phyloP scores from a whole-genome alignment of 2,329 filamentous ascomycete species.

The Lecanicillium sp. region DNA sequence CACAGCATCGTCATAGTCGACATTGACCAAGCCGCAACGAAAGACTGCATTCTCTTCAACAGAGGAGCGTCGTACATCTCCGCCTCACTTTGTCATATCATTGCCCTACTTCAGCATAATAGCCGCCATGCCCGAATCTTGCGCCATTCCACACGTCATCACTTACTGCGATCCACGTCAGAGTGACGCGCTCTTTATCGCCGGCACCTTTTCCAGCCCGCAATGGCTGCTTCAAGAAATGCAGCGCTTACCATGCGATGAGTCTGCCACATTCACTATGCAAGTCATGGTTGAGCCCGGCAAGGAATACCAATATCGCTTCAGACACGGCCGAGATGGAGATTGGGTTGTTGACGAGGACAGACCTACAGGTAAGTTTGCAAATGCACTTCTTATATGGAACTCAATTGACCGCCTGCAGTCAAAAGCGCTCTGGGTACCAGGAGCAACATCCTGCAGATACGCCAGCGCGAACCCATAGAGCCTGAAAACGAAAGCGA shows the following conservation, averaged over 20 bases:
- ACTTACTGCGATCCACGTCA: conserved; percentile 24
- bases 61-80: neutral
- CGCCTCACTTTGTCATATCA: too few relatives aligned
- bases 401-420: neutral
- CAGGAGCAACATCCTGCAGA: conserved; percentile 4
- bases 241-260: conserved; percentile 43
- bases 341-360: conserved; percentile 66
- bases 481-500: conserved; percentile 17
- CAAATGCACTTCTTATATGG: neutral
- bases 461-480: conserved; percentile 11
- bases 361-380: conserved; percentile 48
- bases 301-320: conserved; percentile 67
- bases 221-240: conserved; percentile 65
- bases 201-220: conserved; percentile 61
- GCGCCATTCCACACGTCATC: conserved; percentile 1
- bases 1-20: conserved; percentile 3
- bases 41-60: neutral
- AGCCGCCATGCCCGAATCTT: conserved; percentile 3
- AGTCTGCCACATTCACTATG: conserved; percentile 53
- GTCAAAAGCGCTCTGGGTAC: conserved; percentile 10
- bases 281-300: conserved; percentile 48
- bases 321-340: conserved; percentile 58
- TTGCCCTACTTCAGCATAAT: too few relatives aligned
- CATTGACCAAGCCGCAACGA: neutral
- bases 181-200: conserved; percentile 62